A percentile compares a stretch with the other conserved stretches of the same genome.
Conservation (phyloP, 345 rosid genomes). For the Gossypium anomalum region DNA sequence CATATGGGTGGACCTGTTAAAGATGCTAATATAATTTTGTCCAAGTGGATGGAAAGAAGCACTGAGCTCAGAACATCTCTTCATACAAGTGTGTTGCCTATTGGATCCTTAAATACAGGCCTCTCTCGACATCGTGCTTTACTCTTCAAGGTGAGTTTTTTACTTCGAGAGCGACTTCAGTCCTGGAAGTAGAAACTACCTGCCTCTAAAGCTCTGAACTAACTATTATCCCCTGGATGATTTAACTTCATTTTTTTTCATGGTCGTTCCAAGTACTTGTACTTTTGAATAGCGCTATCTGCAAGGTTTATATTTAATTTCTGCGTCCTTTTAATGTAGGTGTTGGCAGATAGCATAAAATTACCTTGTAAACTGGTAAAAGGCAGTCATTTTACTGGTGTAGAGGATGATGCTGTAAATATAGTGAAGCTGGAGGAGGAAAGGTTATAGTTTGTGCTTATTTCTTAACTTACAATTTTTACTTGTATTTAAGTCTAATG, state of each 20-base stretch:
- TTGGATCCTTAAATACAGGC: conserved; percentile 86
- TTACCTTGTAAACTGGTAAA: conserved; percentile 94
- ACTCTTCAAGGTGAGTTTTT: conserved; percentile 80
- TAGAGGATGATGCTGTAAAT: conserved; percentile 97
- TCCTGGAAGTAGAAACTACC: neutral
- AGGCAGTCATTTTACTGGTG: conserved; percentile 98
- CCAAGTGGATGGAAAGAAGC: conserved; percentile 86
- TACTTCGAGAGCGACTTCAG: conserved; percentile 2
- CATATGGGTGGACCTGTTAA: conserved; percentile 97
- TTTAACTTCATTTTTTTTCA: neutral
- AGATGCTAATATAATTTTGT: conserved; percentile 78
- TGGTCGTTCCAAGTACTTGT: neutral
- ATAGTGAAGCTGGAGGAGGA: conserved; percentile 81
- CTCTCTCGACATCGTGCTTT: conserved; percentile 94
- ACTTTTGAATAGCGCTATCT: neutral
- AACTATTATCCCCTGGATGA: neutral
- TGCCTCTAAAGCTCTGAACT: neutral
- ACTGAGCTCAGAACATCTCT: conserved; percentile 71
- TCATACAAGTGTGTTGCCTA: conserved; percentile 74
- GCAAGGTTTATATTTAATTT: conserved; percentile 8
- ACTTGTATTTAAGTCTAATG: conserved; percentile 22
- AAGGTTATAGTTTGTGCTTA: conserved; percentile 52
- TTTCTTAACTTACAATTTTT: conserved; percentile 15
- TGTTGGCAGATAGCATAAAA: conserved; percentile 73
- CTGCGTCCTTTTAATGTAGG: conserved; percentile 48